Base-by-base conservation (phyloP, 306 rosid genomes). In the Malus orientalis region DNA sequence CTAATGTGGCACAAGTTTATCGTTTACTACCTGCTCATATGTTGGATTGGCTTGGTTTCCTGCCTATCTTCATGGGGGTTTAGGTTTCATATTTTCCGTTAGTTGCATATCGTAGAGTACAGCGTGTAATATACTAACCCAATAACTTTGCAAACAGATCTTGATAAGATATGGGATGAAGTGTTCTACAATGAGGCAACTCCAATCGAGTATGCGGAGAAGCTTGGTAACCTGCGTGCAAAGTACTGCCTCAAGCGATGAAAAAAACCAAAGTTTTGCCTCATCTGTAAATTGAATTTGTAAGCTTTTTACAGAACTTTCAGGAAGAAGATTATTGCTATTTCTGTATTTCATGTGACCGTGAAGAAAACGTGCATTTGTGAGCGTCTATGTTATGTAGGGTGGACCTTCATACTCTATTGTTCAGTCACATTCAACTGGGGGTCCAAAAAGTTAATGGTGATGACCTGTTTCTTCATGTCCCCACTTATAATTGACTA, bases 131-230 rank as follows among this genome's bases (percentile, higher is more conserved):
- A 27, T 65, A 69, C 84, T 78, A 71, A 76, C 61, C 64, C 27
- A 25, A 40, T 62, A 20, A 60, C 73, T 40, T 76, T 80, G 33
- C 85, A 70, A 76, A 82, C 93, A 91, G 99, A 86, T 54, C 80
- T 91, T 65, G 78, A 74, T 69, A 92, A 87, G 88, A 73, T 88
- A 80, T 96, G 99, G 99, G 86, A 88, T 72, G 93, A 84, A 70
- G 91, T 88, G 78, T 96, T 96, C 77, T 76, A 91, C 78, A 81
- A 79, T 4, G 86, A 87, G 73, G 92, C 93, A 76, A 87, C 90
- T 59, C 93, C 96, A 13, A 85, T 85, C 18, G 93, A 89, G 83
- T 91, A 85, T 69, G 89, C 88, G 2, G 93, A 88, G 85, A 83
- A 71, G 78, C 91, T 96, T 69, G 91, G 88, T 73, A 88, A 76